These are phyloP conservation scores for Corylus heterophylla DNA, from an alignment of 306 rosid species.

Conservation along the genomic window DNA sequence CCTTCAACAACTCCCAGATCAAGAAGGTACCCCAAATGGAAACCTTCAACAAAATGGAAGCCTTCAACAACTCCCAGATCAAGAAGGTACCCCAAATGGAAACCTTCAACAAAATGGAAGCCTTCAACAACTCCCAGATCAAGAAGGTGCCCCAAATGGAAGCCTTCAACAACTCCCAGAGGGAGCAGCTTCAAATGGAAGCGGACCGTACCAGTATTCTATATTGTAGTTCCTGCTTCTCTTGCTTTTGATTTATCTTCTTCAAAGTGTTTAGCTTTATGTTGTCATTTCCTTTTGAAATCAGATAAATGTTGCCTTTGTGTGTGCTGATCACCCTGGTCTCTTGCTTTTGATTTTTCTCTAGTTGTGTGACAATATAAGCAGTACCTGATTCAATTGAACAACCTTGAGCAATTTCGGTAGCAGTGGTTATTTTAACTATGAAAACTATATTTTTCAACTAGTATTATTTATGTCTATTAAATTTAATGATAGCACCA, in stretches of 20 bases:
- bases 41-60: background rate
- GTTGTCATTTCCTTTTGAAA: background rate
- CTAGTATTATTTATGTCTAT: no score
- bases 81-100: background rate
- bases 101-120: background rate
- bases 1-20: no score
- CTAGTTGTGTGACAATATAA: background rate
- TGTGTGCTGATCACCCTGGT: background rate
- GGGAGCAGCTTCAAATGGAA: no score
- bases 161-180: background rate
- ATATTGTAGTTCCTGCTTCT: background rate
- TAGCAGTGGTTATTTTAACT: no score
- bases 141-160: background rate
- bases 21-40: no score
- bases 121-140: background rate
- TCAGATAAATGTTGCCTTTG: background rate
- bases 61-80: background rate
- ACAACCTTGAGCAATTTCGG: no score
- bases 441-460: no score
- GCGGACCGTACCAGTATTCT: no score
- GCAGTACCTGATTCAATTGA: no score
- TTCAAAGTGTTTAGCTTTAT: background rate
- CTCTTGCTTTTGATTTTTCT: background rate
- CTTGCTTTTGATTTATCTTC: background rate
- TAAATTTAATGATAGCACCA: no score